Evolutionary conservation across 495 filamentous ascomycete genomes (phyloP).

Genomic region (Tuber umbilicatum): DNA sequence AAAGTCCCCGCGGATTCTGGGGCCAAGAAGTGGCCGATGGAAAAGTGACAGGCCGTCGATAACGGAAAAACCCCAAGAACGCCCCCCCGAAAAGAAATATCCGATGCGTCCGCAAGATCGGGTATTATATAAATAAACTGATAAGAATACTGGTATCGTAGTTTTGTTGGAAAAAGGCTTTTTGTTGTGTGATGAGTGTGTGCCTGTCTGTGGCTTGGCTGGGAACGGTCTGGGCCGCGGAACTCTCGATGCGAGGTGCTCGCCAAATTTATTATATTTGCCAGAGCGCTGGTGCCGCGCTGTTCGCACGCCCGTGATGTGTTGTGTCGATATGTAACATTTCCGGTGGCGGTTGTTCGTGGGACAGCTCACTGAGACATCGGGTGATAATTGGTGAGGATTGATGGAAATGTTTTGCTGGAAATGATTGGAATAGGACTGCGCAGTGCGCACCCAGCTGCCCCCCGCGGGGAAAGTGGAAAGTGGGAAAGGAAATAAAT

Average conservation of each 20-base stretch:
- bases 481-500: not conserved
- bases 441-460: not conserved
- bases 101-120: not conserved
- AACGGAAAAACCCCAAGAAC: conserved; percentile 9
- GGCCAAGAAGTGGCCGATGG: not conserved
- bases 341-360: not conserved
- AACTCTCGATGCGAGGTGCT: not conserved
- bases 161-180: not conserved
- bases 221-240: not conserved
- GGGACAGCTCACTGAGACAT: not conserved
- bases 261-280: not conserved
- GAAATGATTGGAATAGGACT: not conserved
- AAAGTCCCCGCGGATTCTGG: not conserved
- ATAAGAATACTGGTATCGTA: not conserved
- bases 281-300: not conserved
- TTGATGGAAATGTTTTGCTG: not conserved
- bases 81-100: not conserved
- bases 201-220: not conserved
- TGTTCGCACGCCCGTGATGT: not conserved
- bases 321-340: not conserved
- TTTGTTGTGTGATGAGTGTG: not conserved
- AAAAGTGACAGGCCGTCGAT: not conserved
- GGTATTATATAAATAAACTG: conserved; percentile 1
- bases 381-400: not conserved
- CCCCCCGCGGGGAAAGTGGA: not conserved